Percentiles rank a stretch among this genome's conserved stretches.
These are phyloP conservation scores for Hyaloscypha bicolor DNA, from an alignment of 495 filamentous ascomycete genomes.

Conservation along the genomic window DNA sequence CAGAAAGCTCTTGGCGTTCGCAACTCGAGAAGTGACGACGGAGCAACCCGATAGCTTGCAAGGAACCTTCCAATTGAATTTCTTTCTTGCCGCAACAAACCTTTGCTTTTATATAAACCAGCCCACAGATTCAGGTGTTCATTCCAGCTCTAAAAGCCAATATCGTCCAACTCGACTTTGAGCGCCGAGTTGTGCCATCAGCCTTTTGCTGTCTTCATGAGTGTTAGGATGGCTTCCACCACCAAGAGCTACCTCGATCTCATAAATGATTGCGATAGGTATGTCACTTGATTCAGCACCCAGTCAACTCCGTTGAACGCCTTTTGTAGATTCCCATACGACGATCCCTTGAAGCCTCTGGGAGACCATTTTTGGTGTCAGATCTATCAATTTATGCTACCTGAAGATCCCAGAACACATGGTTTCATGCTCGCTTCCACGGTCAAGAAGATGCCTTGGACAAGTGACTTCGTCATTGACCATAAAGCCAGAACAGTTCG, in stretches of 20 bases:
- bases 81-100: too few relatives aligned
- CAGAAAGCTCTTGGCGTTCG: too few relatives aligned
- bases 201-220: background rate
- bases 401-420: slow-evolving; percentile 41
- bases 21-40: too few relatives aligned
- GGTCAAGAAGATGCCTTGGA: slow-evolving; percentile 50
- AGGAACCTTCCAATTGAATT: too few relatives aligned
- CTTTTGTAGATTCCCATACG: slow-evolving; percentile 20
- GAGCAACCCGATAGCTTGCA: too few relatives aligned
- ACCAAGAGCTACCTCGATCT: slow-evolving; percentile 26
- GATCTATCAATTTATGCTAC: slow-evolving; percentile 40
- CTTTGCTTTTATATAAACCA: too few relatives aligned
- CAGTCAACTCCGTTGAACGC: background rate
- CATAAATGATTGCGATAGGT: slow-evolving; percentile 29
- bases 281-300: background rate
- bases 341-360: slow-evolving; percentile 20
- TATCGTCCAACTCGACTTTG: too few relatives aligned
- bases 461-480: slow-evolving; percentile 38
- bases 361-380: slow-evolving; percentile 23
- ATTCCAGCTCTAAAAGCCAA: too few relatives aligned
- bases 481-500: slow-evolving; percentile 37
- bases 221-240: background rate
- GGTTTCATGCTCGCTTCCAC: slow-evolving; percentile 45
- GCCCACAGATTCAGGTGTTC: too few relatives aligned
- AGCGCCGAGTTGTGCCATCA: background rate